A percentile compares a stretch with the other conserved stretches of the same genome.
These are phyloP conservation scores for Aspergillus texensis DNA, from an alignment of 2,329 filamentous ascomycete genomes.

Conservation along the genomic window DNA sequence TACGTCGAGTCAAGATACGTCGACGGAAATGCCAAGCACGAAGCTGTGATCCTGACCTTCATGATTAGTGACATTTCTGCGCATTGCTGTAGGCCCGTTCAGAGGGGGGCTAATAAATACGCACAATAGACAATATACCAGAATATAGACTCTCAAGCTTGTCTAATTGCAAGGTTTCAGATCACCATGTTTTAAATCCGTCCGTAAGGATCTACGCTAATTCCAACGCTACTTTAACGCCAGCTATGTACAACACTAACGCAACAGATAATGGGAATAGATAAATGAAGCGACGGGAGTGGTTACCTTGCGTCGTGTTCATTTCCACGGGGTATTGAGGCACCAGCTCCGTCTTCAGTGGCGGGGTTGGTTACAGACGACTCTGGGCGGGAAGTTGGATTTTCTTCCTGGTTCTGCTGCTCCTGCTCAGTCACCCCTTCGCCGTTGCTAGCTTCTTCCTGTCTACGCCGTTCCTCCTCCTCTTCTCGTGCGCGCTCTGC, in stretches of 20 bases:
- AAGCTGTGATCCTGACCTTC: conserved; percentile 2
- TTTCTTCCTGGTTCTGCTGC: conserved; percentile 11
- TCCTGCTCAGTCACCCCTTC: conserved; percentile 10
- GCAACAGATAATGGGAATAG: not conserved
- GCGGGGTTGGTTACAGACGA: not conserved
- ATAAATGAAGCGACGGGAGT: not conserved
- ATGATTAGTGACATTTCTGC: not conserved
- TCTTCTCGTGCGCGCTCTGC: conserved; percentile 31
- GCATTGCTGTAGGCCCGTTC: not conserved
- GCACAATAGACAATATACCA: not conserved
- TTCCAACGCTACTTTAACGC: conserved; percentile 3
- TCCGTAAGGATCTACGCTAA: conserved; percentile 3
- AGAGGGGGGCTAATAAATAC: not conserved
- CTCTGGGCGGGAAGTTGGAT: conserved; percentile 7
- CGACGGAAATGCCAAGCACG: conserved; percentile 3
- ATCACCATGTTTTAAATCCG: not conserved
- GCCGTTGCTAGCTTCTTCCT: conserved; percentile 22
- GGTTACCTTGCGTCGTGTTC: conserved; percentile 7
- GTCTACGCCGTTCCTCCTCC: conserved; percentile 28
- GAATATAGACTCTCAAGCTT: not conserved
- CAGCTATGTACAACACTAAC: conserved; percentile 5
- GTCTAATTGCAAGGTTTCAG: not conserved
- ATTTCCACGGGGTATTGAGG: conserved; percentile 18
- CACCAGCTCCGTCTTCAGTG: not conserved
- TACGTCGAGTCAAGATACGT: conserved; percentile 8